Evolutionary conservation across 768 basidiomycete species (phyloP), one percentile per base, ranked within the genome.

Genomic region (Agaricus bisporus): DNA sequence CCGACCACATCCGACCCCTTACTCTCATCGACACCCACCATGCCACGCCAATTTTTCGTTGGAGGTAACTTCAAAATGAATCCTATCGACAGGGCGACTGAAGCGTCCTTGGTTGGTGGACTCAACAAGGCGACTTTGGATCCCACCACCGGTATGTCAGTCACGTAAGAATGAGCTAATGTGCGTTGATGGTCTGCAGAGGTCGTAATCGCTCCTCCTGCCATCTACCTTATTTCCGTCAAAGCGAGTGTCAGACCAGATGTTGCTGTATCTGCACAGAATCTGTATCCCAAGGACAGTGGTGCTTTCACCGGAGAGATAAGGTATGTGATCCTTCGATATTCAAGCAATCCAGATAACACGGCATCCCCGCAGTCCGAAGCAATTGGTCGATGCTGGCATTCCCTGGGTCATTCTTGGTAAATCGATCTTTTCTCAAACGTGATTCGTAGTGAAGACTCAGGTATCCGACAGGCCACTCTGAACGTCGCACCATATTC

Each of bases 41-140:
- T 54, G 53, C 14, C 53, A 11, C 91, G 92, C 65, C 75, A 82
- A 69, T 95, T 95, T 75, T 95, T 97, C 66, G 93, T 91, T 62
- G 95, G 95, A 58, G 91, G 94, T 28, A 98, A 98, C 81, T 98
- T 95, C 83, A 99, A 98, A 78, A 86, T 98, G 86, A 95, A 98
- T 76, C 89, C 89, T 26, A 74, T 75, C 55, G 80, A 84, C 36
- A 75, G 75, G 58, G 76, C 77, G 58, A 77, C 82, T 60, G 86
- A 88, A 69, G 73, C 73, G 59, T 70, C 73, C 41, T 80, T 99
- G 63, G 70, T 91, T 61, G 69, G 81, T 48, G 65, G 74, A 46
- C 73, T 99, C 50, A 97, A 97, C 74, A 70, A 81, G 3, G 91
- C 92, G 49, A 73, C 82, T 48, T 71, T 98, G 48, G 91, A 95